A percentile compares a stretch with the other conserved stretches of the same genome.
These are phyloP conservation scores for Corynascus novoguineensis DNA, from an alignment of 495 filamentous ascomycete species.

Conservation along the genomic window DNA sequence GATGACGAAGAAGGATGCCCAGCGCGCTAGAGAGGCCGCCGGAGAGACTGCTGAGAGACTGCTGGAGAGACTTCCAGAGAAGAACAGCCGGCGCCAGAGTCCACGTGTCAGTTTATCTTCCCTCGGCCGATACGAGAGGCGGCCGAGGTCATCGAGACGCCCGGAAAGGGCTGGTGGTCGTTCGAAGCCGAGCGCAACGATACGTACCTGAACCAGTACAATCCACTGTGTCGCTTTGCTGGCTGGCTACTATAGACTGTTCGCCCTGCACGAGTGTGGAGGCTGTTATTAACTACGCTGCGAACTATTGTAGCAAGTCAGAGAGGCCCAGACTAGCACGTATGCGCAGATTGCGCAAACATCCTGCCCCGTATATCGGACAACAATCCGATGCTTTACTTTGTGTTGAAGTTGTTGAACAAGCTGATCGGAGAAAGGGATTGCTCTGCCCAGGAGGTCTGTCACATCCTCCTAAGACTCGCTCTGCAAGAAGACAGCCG, in stretches of 20 bases:
- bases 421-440: constrained; percentile 2
- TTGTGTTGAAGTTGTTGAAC: not conserved
- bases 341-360: not conserved
- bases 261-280: constrained; percentile 2
- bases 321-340: not conserved
- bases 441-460: not conserved
- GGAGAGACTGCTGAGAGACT: too few species aligned
- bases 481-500: constrained; percentile 1
- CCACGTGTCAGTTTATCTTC: constrained; percentile 5
- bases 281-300: not conserved
- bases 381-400: not conserved
- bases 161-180: constrained; percentile 9
- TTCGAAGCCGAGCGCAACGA: constrained; percentile 11
- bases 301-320: not conserved
- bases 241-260: constrained; percentile 2
- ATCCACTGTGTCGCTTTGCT: constrained; percentile 5
- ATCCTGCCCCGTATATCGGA: not conserved
- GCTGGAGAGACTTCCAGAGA: too few species aligned
- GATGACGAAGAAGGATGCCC: not conserved
- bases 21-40: not conserved
- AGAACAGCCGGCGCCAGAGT: not conserved
- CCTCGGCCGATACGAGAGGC: not conserved
- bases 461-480: not conserved
- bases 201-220: constrained; percentile 8
- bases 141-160: constrained; percentile 5